Evolutionary conservation across 2,329 filamentous ascomycete genomes (phyloP).

Genomic region (Pyrenophora teres): DNA sequence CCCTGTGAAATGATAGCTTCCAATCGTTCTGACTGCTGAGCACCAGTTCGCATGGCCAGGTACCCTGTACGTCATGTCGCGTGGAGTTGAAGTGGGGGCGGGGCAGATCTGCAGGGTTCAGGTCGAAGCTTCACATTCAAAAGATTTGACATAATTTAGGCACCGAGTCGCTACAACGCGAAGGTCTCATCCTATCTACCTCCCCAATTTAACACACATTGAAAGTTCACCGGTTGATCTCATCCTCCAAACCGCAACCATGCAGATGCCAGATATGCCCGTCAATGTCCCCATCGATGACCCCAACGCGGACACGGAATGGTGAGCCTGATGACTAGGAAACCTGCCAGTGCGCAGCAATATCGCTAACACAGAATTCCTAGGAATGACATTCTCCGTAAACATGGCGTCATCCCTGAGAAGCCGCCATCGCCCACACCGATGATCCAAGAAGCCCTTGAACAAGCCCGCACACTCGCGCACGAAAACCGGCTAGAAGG

Average conservation of each 20-base stretch:
- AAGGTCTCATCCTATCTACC: neutral
- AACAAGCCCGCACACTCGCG: constrained; percentile 79
- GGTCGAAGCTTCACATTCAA: constrained; percentile 14
- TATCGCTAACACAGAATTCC: neutral
- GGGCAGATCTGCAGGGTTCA: constrained; percentile 28
- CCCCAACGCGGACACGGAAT: constrained; percentile 97
- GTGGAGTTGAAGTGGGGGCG: constrained; percentile 27
- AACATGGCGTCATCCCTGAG: constrained; percentile 96
- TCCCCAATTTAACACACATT: constrained; percentile 29
- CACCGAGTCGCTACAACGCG: constrained; percentile 16
- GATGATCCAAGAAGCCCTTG: constrained; percentile 91
- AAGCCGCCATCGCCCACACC: constrained; percentile 95
- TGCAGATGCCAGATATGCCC: constrained; percentile 58
- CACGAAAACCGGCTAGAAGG: constrained; percentile 93
- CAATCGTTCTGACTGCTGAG: too few relatives aligned
- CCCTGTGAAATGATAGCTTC: too few relatives aligned
- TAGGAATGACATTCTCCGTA: constrained; percentile 98
- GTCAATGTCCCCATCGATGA: constrained; percentile 87
- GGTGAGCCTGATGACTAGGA: constrained; percentile 57
- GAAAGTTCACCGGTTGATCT: neutral
- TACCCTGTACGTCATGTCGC: neutral
- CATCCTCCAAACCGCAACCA: constrained; percentile 15
- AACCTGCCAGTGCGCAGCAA: neutral
- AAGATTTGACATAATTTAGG: constrained; percentile 19
- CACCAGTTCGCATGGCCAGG: too few relatives aligned